Evolutionary conservation across 352 stramenopile species (phyloP).

Genomic region (Phytopythium aichiense): DNA sequence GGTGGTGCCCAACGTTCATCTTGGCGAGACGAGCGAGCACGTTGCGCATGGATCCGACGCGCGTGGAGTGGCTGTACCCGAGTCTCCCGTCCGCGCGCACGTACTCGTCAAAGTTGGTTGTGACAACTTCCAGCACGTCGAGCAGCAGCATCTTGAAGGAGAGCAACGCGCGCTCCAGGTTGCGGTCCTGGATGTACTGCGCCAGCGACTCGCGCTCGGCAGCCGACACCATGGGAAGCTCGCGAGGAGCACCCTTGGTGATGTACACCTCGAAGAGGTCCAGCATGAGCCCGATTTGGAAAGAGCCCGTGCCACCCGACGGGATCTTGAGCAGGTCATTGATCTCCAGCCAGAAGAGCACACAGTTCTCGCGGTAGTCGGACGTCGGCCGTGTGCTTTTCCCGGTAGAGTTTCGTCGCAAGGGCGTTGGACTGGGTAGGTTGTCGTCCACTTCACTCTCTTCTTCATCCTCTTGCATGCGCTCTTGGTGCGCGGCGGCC

Average conservation of each 20-base stretch:
- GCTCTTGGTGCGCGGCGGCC: slow-evolving; percentile 32
- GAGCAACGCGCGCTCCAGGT: slow-evolving; percentile 36
- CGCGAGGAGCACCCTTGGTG: slow-evolving; percentile 25
- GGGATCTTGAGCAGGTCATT: slow-evolving; percentile 64
- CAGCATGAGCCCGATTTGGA: slow-evolving; percentile 55
- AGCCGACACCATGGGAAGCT: slow-evolving; percentile 48
- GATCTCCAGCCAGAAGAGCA: slow-evolving; percentile 70
- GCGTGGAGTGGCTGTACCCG: slow-evolving; percentile 33
- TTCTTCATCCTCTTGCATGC: slow-evolving; percentile 16
- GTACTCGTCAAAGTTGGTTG: slow-evolving; percentile 51
- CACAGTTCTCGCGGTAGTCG: slow-evolving; percentile 57
- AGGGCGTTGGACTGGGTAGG: background rate
- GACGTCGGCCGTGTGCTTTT: slow-evolving; percentile 14
- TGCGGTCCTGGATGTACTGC: slow-evolving; percentile 40
- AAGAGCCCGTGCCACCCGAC: slow-evolving; percentile 26
- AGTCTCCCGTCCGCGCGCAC: slow-evolving; percentile 33
- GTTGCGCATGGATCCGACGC: slow-evolving; percentile 44
- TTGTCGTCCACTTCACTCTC: background rate
- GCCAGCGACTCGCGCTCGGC: slow-evolving; percentile 40
- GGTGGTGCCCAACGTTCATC: slow-evolving; percentile 21
- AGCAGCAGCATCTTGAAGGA: slow-evolving; percentile 63
- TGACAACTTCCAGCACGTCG: slow-evolving; percentile 54
- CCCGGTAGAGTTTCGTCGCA: background rate
- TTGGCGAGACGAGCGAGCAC: slow-evolving; percentile 48
- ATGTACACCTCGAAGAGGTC: slow-evolving; percentile 62